Conservation (phyloP, 345 rosid genomes). For the Acer campestre region DNA sequence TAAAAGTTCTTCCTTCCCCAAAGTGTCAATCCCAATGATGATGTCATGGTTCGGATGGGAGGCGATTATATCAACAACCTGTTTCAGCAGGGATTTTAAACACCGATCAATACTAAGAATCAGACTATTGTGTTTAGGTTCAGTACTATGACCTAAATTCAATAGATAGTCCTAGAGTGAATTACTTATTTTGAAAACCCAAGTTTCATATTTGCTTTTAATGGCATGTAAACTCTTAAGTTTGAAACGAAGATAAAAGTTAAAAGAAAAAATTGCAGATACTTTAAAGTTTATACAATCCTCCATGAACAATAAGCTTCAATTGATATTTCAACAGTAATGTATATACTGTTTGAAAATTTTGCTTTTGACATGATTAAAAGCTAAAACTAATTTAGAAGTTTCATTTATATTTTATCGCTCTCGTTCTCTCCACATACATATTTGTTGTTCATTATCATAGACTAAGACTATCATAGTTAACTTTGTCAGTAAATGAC, state of each 20-base stretch:
- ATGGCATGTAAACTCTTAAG: neutral
- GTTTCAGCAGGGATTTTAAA: conserved; percentile 19
- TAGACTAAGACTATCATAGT: neutral
- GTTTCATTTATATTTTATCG: neutral
- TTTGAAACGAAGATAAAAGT: too few species aligned
- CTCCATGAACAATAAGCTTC: neutral
- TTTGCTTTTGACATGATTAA: too few species aligned
- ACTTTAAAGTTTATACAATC: too few species aligned
- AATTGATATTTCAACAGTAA: neutral
- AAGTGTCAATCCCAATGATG: conserved; percentile 62
- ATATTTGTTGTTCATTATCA: neutral
- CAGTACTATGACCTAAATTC: neutral
- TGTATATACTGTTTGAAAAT: neutral
- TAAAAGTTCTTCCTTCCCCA: conserved; percentile 81
- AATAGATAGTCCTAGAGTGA: conserved; percentile 15
- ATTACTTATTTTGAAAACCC: neutral
- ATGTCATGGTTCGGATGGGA: conserved; percentile 72
- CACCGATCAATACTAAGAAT: neutral
- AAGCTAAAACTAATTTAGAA: too few species aligned
- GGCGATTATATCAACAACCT: conserved; percentile 64
- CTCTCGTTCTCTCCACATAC: neutral
- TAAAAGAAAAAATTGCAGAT: too few species aligned
- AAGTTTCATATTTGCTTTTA: too few species aligned
- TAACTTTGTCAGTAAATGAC: neutral
- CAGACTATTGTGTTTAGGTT: neutral